A percentile compares a stretch with the other conserved stretches of the same genome.
Evolutionary conservation across 164 flowering plant species (phyloP).

Genomic region (Warburgia ugandensis): DNA sequence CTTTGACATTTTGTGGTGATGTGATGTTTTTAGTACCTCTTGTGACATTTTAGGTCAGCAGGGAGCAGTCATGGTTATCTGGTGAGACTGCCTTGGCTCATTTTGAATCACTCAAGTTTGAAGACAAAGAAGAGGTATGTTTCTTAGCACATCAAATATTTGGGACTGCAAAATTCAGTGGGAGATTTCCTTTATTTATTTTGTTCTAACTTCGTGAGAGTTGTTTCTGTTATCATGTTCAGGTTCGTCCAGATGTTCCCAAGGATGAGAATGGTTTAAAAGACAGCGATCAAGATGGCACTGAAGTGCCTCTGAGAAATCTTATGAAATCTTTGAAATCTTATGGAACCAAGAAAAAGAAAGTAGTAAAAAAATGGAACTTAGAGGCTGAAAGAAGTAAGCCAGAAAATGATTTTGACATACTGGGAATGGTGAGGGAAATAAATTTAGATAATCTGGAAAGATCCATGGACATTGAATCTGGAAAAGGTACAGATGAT

Average conservation of each 20-base stretch:
- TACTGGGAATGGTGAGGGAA: slow-evolving; percentile 78
- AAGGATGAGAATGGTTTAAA: slow-evolving; percentile 35
- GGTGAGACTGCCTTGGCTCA: slow-evolving; percentile 54
- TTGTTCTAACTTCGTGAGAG: neutral
- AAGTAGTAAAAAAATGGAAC: slow-evolving; percentile 37
- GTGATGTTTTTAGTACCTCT: too few relatives aligned
- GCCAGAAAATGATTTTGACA: slow-evolving; percentile 55
- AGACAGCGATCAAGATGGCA: slow-evolving; percentile 59
- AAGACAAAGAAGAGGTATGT: slow-evolving; percentile 43
- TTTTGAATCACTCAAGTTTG: slow-evolving; percentile 69
- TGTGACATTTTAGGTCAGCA: slow-evolving; percentile 46
- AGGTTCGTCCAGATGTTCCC: slow-evolving; percentile 34
- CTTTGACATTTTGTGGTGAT: too few relatives aligned
- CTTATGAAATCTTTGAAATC: slow-evolving; percentile 62
- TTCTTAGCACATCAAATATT: slow-evolving; percentile 1
- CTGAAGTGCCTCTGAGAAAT: slow-evolving; percentile 79
- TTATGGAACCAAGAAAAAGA: slow-evolving; percentile 41
- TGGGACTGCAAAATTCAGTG: too few relatives aligned
- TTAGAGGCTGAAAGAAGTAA: slow-evolving; percentile 24
- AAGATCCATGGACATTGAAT: too few relatives aligned
- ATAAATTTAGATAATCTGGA: slow-evolving; percentile 60
- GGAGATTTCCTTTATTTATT: too few relatives aligned
- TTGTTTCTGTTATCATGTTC: slow-evolving; percentile 13
- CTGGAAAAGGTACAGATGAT: too few relatives aligned
- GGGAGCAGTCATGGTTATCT: slow-evolving; percentile 64